Evolutionary conservation across 345 rosid species (phyloP).

Genomic region (Hypericum perforatum): DNA sequence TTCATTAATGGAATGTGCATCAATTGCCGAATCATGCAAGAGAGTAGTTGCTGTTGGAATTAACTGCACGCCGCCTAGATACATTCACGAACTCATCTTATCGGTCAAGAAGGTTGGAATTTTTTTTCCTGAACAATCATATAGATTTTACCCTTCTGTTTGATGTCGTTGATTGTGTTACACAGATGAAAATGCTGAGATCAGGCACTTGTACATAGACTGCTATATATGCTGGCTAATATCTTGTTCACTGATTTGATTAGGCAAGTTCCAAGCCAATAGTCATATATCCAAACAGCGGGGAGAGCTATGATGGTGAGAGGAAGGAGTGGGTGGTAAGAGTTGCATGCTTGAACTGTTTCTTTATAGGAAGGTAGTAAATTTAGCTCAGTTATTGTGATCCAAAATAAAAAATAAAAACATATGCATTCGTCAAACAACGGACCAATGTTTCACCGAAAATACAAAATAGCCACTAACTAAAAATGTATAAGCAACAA

Average conservation of each 20-base stretch:
- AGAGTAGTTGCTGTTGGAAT: conserved; percentile 68
- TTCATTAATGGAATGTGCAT: conserved; percentile 48
- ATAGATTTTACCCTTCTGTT: conserved; percentile 2
- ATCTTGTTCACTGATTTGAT: conserved; percentile 9
- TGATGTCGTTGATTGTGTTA: no score
- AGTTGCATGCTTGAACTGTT: neutral
- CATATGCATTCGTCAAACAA: no score
- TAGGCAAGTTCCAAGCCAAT: conserved; percentile 71
- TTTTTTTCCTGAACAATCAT: no score
- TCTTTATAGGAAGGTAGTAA: no score
- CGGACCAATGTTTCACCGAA: no score
- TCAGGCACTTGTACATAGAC: no score
- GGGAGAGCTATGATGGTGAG: conserved; percentile 59
- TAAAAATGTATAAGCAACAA: no score
- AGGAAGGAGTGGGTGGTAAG: conserved; percentile 75
- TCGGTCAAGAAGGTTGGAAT: conserved; percentile 38
- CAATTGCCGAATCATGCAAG: conserved; percentile 54
- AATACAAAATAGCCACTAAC: no score
- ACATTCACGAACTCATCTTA: conserved; percentile 45
- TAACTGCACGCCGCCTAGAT: conserved; percentile 82
- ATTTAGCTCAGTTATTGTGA: no score
- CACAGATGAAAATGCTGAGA: no score
- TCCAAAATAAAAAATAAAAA: no score
- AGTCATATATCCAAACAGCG: conserved; percentile 67
- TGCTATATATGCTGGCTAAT: no score